Evolutionary conservation across 371 early-diverging fungal species (phyloP).

Genomic region (Mortierella sp.): DNA sequence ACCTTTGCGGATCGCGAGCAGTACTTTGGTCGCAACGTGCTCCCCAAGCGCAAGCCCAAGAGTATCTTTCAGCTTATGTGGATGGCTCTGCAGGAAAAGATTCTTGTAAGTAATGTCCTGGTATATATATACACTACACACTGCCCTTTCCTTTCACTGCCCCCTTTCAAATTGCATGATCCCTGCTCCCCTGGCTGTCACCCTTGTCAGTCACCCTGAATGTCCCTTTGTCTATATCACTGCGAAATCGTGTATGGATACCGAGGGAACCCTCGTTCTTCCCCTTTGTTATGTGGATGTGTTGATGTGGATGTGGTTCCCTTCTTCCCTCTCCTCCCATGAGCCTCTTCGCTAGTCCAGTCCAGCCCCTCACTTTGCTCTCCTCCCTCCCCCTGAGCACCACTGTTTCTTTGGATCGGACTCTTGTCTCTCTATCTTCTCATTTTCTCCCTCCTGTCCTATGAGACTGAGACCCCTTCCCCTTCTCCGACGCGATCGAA

Average conservation of each 20-base stretch:
- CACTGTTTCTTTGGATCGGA: background rate
- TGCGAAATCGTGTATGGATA: background rate
- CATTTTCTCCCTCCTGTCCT: background rate
- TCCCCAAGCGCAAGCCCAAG: slow-evolving; percentile 79
- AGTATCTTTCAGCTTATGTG: slow-evolving; percentile 81
- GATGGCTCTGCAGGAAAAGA: slow-evolving; percentile 90
- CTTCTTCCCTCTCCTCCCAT: background rate
- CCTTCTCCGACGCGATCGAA: background rate
- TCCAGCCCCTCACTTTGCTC: background rate
- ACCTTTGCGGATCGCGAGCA: slow-evolving; percentile 56
- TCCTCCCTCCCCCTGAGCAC: background rate
- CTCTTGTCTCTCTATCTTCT: background rate
- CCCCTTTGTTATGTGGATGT: background rate
- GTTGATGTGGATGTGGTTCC: background rate
- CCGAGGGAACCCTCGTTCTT: background rate
- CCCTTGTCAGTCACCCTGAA: background rate
- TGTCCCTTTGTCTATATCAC: background rate
- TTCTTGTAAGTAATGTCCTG: slow-evolving; percentile 66
- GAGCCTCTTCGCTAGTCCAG: background rate
- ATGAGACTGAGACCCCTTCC: background rate
- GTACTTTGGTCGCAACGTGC: slow-evolving; percentile 75
- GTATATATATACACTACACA: background rate
- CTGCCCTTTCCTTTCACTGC: background rate
- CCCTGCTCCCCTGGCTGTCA: background rate
- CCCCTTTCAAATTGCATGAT: background rate